Base-by-base conservation (phyloP, 148 eudicot genomes). In the Cornus suecica region DNA sequence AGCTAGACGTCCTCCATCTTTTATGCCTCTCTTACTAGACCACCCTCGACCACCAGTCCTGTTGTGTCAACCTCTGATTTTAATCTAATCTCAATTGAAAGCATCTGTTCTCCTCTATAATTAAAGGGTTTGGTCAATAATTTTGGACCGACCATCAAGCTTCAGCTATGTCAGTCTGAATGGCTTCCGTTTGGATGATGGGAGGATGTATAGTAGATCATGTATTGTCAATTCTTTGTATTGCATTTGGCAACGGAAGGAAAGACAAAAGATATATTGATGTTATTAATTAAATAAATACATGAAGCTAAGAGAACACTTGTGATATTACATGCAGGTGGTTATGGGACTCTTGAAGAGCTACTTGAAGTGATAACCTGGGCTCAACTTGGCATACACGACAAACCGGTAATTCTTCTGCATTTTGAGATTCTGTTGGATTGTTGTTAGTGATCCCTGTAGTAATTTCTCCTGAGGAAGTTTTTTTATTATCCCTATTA, bases 311-410 rank as follows among this genome's bases (percentile, higher is more conserved):
- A 52, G 37, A 32, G 52, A 42, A 27, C 45, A 58, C 29, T 11
- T 31, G 18, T 60, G 31, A 29, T 65, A 20, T 61, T 16, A 22
- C 37, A 64, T 83, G 72, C 83, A 95, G 99, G 99, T 76, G 99
- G 99, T 56, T 95, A 95, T 87, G 99, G 99, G 54, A 95, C 99
- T 64, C 87, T 95, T 54, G 97, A 95, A 82, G 99, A 95, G 80
- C 84, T 95, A 65, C 92, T 95, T 65, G 99, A 95, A 77, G 99
- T 92, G 54, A 95, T 95, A 70, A 91, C 99, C 24, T 95, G 97
- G 99, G 99, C 99, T 84, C 99, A 95, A 77, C 97, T 95, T 30
- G 97, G 99, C 82, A 95, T 95, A 68, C 99, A 95, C 79, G 97
- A 93, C 31, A 95, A 95, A 80, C 99, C 99, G 81, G 97, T 93